Base-by-base conservation (phyloP, 2,329 filamentous ascomycete species). In the Verticillium isaacii region DNA sequence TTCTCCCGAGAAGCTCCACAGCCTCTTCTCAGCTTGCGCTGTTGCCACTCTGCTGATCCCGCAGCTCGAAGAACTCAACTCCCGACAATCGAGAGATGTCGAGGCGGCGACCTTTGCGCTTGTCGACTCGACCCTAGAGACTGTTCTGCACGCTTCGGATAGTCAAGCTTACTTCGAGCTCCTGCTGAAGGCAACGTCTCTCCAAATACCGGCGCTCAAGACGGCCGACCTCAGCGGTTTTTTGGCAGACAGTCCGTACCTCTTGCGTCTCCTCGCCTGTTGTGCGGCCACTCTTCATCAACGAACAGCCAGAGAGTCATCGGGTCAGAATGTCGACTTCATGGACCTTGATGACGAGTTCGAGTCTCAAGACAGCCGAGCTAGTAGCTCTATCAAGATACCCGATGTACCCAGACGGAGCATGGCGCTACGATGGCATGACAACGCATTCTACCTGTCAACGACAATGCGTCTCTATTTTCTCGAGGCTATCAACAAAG, bases 311-410 rank as follows among this genome's bases (percentile, higher is more conserved):
- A 72, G 72, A 32, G 75, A 76, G 57, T 70, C 70, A 0, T 73
- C 72, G 1, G 66, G 67, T 9, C 68, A 78, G 4, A 74, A 79
- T 11, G 66, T 76, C 2, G 85, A 89, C 66, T 70, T 80, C 6
- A 89, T 91, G 86, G 88, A 91, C 61, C 69, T 92, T 5, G 89
- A 92, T 67, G 80, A 84, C 14, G 83, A 84, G 2, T 87, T 89
- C 60, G 83, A 85, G 50, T 86, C 86, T 0, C 85, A 89, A 66
- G 77, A 77, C 59, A 87, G 82, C 64, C 79, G 78, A 29, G 75
- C 71, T 32, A 79, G 77, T 57, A 70, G 73, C 17, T 63, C 70
- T 1, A 71, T 77, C 34, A 76, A 74, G 36, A 62, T 66, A 1
- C 67, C 73, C 23, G 70, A 81, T 17, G 70, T 86, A 52, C 78